phyloP scores from a whole-genome alignment of 2,329 filamentous ascomycete species.

The Colletotrichum sp. region DNA sequence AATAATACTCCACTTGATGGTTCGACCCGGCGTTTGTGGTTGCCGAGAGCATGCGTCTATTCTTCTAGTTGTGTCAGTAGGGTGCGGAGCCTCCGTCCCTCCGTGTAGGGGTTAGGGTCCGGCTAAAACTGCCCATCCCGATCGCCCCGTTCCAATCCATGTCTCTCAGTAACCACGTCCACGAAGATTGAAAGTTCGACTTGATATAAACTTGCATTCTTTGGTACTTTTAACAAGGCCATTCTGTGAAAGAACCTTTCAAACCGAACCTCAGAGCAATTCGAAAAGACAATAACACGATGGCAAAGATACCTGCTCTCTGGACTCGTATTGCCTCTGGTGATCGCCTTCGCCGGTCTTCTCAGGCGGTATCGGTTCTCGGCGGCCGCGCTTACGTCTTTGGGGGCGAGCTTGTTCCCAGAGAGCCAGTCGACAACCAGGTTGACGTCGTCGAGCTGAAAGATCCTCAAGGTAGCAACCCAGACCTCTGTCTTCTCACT shows the following conservation, averaged over 20 bases:
- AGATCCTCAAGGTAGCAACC: neutral
- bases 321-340: constrained; percentile 31
- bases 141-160: neutral
- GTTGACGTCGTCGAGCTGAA: constrained; percentile 43
- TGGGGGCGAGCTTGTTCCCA: constrained; percentile 55
- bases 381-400: constrained; percentile 48
- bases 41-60: neutral
- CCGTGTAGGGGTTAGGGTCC: neutral
- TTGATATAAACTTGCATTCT: neutral
- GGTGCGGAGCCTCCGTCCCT: neutral
- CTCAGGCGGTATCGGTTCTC: constrained; percentile 49
- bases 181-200: neutral
- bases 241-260: neutral
- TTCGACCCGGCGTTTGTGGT: neutral
- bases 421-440: constrained; percentile 55
- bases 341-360: constrained; percentile 51
- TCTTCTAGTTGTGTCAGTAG: neutral
- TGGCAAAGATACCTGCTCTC: constrained; percentile 17
- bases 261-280: neutral
- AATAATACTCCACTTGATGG: neutral
- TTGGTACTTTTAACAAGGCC: neutral
- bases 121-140: neutral
- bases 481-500: neutral
- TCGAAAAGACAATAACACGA: neutral
- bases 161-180: neutral